Percentiles rank a stretch among this genome's conserved stretches.
phyloP scores from a whole-genome alignment of 202 grass and related monocot species.

The Brachypodium distachyon region DNA sequence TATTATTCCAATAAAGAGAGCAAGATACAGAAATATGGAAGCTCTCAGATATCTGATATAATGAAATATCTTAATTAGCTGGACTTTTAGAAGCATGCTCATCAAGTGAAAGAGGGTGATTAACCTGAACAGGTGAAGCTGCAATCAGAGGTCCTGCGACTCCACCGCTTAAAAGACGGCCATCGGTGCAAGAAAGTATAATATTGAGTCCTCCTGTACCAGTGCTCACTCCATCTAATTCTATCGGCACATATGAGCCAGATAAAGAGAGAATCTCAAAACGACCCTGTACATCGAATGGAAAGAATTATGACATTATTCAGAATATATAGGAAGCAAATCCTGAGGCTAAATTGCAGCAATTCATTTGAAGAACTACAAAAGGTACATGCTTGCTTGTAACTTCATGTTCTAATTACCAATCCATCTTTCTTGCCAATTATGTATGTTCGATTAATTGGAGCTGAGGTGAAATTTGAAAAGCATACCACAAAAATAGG shows the following conservation, averaged over 20 bases:
- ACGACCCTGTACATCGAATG: slow-evolving; percentile 45
- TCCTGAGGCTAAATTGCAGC: not conserved
- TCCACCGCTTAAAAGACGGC: slow-evolving; percentile 58
- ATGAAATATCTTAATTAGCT: not conserved
- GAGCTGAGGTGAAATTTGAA: not conserved
- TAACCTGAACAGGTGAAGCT: slow-evolving; percentile 80
- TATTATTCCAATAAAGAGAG: not conserved
- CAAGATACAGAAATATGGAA: not conserved
- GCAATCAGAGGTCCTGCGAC: slow-evolving; percentile 67
- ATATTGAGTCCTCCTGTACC: slow-evolving; percentile 55
- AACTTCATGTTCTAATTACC: no score
- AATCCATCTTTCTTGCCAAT: not conserved
- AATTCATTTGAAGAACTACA: not conserved
- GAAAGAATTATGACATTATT: slow-evolving; percentile 14
- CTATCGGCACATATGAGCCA: slow-evolving; percentile 70
- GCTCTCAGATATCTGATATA: not conserved
- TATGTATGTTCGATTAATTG: not conserved
- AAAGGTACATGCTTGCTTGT: no score
- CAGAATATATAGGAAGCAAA: not conserved
- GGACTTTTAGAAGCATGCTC: not conserved
- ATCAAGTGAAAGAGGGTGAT: not conserved
- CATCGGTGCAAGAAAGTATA: slow-evolving; percentile 61
- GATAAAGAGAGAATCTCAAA: slow-evolving; percentile 90
- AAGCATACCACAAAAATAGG: not conserved
- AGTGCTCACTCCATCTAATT: slow-evolving; percentile 44